A percentile compares a stretch with the other conserved stretches of the same genome.
Evolutionary conservation across 2,329 filamentous ascomycete genomes (phyloP).

Genomic region (Zalaria sp.): DNA sequence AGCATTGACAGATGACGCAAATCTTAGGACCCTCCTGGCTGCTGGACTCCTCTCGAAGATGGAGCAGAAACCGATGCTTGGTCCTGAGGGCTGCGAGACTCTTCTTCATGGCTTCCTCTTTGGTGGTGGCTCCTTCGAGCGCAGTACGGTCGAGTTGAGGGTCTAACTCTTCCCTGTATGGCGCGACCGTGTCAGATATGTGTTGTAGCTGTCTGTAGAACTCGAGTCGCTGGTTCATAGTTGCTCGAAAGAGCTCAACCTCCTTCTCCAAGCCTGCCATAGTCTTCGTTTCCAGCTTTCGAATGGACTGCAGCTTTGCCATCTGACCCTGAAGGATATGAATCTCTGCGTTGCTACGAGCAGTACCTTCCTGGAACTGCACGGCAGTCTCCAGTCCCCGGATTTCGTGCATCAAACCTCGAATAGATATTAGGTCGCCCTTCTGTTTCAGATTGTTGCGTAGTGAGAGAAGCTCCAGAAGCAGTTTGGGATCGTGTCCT

Average conservation of each 20-base stretch:
- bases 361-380: conserved; percentile 39
- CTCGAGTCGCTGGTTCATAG: conserved; percentile 75
- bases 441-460: conserved; percentile 32
- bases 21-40: conserved; percentile 44
- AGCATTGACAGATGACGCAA: conserved; percentile 74
- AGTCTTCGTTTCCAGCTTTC: conserved; percentile 37
- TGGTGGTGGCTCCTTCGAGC: conserved; percentile 24
- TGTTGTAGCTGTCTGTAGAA: conserved; percentile 84
- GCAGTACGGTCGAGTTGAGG: conserved; percentile 39
- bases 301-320: conserved; percentile 39
- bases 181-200: conserved; percentile 76
- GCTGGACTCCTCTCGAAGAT: conserved; percentile 47
- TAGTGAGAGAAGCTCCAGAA: conserved; percentile 32
- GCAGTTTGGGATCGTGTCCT: conserved; percentile 58
- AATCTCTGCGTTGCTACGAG: conserved; percentile 48
- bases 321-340: conserved; percentile 51
- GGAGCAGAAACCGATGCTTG: conserved; percentile 62
- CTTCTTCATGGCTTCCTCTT: conserved; percentile 38
- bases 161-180: conserved; percentile 52
- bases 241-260: conserved; percentile 57
- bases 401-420: conserved; percentile 55
- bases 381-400: conserved; percentile 48
- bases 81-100: conserved; percentile 51
- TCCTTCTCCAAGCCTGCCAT: conserved; percentile 48
- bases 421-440: conserved; percentile 50